These are phyloP conservation scores for Russula foetens DNA, from an alignment of 768 basidiomycete genomes.

Conservation along the genomic window DNA sequence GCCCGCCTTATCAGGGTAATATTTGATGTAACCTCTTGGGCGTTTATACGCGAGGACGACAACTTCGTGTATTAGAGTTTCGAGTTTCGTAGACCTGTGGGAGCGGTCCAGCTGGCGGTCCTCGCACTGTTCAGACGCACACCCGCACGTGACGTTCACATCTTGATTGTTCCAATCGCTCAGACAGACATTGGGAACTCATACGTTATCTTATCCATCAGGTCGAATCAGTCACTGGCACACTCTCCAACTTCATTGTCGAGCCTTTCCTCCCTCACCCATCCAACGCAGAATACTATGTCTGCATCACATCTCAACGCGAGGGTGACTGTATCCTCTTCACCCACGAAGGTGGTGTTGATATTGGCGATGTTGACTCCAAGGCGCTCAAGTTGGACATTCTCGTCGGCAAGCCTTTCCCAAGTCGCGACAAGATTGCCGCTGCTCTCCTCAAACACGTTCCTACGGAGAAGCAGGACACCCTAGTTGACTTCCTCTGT, in stretches of 20 bases:
- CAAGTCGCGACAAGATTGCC: conserved; percentile 69
- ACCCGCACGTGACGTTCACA: conserved; percentile 18
- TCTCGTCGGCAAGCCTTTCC: conserved; percentile 72
- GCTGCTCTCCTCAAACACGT: conserved; percentile 75
- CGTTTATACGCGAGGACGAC: conserved; percentile 1
- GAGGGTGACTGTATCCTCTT: conserved; percentile 96
- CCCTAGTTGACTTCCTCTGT: conserved; percentile 89
- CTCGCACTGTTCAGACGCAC: not conserved
- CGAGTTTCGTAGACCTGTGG: no score
- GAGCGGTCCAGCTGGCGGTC: no score
- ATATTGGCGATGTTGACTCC: conserved; percentile 96
- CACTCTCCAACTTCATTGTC: conserved; percentile 94
- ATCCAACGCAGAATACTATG: conserved; percentile 91
- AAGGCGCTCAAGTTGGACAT: conserved; percentile 89
- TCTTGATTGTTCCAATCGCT: not conserved
- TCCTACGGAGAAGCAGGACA: conserved; percentile 77
- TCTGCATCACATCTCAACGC: conserved; percentile 93
- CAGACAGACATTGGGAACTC: not conserved
- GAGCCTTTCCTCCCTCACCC: conserved; percentile 99
- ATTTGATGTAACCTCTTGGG: not conserved
- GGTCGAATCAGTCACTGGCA: conserved; percentile 94
- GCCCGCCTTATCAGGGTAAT: conserved; percentile 2
- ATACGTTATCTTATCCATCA: conserved; percentile 26
- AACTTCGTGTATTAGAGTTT: not conserved
- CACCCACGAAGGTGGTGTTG: conserved; percentile 98